These are phyloP conservation scores for Coemansia sp. DNA, from an alignment of 192 early-diverging fungal species.

Conservation along the genomic window DNA sequence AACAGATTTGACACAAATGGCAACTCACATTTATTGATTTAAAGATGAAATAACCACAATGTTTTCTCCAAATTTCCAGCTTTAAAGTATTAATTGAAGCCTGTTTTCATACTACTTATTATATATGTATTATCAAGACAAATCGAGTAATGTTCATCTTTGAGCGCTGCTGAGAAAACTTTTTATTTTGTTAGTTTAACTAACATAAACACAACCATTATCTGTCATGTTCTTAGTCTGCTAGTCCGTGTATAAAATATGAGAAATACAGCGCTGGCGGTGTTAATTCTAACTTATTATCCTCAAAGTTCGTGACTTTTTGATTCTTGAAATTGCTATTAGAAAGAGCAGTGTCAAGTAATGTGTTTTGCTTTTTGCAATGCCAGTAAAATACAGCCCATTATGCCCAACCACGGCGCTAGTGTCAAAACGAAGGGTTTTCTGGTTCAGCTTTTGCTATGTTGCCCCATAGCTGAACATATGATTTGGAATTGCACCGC, in stretches of 20 bases:
- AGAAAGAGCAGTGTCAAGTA: too few relatives aligned
- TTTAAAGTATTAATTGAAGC: background rate
- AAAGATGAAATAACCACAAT: background rate
- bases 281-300: too few relatives aligned
- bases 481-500: too few relatives aligned
- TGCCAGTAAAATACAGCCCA: slow-evolving; percentile 43
- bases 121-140: too few relatives aligned
- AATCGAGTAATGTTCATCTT: background rate
- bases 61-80: background rate
- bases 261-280: slow-evolving; percentile 15
- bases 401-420: slow-evolving; percentile 58
- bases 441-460: slow-evolving; percentile 68
- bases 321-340: too few relatives aligned
- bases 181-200: background rate
- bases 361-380: slow-evolving; percentile 2
- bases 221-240: too few relatives aligned
- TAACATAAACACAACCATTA: too few relatives aligned
- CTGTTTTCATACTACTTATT: too few relatives aligned
- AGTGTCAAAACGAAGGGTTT: slow-evolving; percentile 23
- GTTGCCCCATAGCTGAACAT: slow-evolving; percentile 60
- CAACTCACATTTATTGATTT: background rate
- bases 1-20: background rate
- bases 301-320: too few relatives aligned
- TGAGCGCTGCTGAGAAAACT: background rate
- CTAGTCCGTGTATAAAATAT: too few relatives aligned